phyloP scores from a whole-genome alignment of 495 filamentous ascomycete species.

The Xylaria scruposa region DNA sequence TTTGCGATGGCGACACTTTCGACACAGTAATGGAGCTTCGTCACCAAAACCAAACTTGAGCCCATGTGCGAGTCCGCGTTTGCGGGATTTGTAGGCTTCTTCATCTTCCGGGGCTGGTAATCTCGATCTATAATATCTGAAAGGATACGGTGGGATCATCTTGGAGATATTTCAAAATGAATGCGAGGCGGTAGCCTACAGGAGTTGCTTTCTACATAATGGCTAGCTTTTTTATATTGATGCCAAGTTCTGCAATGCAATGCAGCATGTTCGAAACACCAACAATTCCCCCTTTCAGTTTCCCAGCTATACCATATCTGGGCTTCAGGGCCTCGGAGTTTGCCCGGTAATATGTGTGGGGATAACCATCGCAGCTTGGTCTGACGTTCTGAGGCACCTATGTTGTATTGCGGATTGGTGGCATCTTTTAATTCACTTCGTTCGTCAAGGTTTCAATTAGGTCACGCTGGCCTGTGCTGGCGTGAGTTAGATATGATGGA shows the following conservation, averaged over 20 bases:
- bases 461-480: neutral
- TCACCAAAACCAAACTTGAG: neutral
- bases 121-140: neutral
- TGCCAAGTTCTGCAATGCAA: slow-evolving; percentile 20
- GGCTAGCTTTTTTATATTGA: neutral
- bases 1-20: neutral
- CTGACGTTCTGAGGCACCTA: neutral
- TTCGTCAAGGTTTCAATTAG: neutral
- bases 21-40: neutral
- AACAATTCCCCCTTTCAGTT: neutral
- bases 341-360: neutral
- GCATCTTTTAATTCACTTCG: neutral
- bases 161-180: neutral
- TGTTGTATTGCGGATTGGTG: neutral
- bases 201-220: slow-evolving; percentile 1
- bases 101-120: neutral
- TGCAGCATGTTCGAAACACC: slow-evolving; percentile 8
- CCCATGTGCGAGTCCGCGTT: neutral
- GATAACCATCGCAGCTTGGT: neutral
- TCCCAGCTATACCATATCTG: slow-evolving; percentile 10
- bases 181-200: neutral
- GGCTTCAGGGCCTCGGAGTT: neutral
- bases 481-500: neutral
- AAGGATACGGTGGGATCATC: slow-evolving; percentile 15
- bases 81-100: neutral